Evolutionary conservation across 2,329 filamentous ascomycete genomes (phyloP).

Genomic region (Ophiostoma angusticollis): DNA sequence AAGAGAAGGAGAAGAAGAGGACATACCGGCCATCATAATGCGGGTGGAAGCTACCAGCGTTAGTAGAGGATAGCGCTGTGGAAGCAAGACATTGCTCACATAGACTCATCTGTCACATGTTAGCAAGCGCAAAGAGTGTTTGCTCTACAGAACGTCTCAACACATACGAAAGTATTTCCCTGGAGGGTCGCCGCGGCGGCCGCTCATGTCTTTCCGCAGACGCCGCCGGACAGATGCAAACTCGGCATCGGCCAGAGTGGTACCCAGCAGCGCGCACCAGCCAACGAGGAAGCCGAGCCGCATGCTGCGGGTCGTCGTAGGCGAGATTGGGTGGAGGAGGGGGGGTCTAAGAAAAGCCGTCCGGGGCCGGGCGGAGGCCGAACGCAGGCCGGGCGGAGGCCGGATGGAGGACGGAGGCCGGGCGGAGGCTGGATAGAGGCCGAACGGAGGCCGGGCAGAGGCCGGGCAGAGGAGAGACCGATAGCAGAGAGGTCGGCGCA

Average conservation of each 20-base stretch:
- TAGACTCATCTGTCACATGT: constrained; percentile 4
- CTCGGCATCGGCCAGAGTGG: constrained; percentile 12
- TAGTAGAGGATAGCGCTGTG: neutral
- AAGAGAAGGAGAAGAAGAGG: neutral
- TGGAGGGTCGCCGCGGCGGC: constrained; percentile 4
- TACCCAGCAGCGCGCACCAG: constrained; percentile 9
- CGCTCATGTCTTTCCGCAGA: constrained; percentile 17
- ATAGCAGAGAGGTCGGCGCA: no score
- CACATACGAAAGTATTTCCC: constrained; percentile 26
- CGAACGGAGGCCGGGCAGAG: no score
- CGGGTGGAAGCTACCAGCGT: constrained; percentile 21
- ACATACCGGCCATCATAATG: constrained; percentile 26
- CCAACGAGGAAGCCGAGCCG: constrained; percentile 7
- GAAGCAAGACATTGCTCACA: neutral
- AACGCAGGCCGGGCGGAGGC: no score
- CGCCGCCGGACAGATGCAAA: constrained; percentile 14
- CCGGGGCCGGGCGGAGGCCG: no score
- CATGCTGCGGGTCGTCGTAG: constrained; percentile 9
- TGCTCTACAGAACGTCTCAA: no score
- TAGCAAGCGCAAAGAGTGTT: no score
- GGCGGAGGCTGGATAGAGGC: no score
- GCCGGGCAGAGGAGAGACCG: no score
- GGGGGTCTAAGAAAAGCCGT: neutral
- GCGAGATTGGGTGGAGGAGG: neutral
- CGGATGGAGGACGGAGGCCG: no score